phyloP scores from a whole-genome alignment of 1,284 basidiomycete genomes.

The Trichosporon asahii region DNA sequence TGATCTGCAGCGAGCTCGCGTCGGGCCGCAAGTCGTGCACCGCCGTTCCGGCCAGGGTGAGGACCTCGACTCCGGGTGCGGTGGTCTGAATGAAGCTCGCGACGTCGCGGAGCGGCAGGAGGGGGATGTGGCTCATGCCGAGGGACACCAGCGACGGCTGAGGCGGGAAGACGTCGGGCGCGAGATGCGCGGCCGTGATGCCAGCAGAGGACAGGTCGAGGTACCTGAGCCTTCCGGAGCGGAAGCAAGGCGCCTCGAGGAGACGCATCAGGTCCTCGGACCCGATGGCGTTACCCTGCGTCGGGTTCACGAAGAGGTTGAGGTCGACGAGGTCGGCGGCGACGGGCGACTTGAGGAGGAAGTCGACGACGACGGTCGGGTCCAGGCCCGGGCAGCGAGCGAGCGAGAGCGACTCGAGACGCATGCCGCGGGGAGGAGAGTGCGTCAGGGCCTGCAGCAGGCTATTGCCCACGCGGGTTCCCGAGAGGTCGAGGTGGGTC shows the following conservation, averaged over 20 bases:
- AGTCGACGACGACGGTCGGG: constrained; percentile 69
- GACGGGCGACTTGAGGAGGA: constrained; percentile 69
- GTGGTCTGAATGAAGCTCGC: constrained; percentile 67
- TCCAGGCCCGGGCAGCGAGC: constrained; percentile 82
- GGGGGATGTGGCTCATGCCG: constrained; percentile 79
- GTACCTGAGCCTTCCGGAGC: constrained; percentile 70
- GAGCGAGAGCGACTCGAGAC: constrained; percentile 76
- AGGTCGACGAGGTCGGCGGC: constrained; percentile 65
- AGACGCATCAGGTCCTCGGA: constrained; percentile 67
- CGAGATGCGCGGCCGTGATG: constrained; percentile 61
- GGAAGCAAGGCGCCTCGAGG: constrained; percentile 77
- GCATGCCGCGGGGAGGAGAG: constrained; percentile 58
- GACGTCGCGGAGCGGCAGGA: constrained; percentile 65
- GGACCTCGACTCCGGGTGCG: constrained; percentile 75
- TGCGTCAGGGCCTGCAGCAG: constrained; percentile 53
- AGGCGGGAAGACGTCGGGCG: constrained; percentile 56
- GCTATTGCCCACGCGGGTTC: constrained; percentile 67
- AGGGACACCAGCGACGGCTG: constrained; percentile 79
- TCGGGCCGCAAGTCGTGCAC: constrained; percentile 59
- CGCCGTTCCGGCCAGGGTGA: constrained; percentile 75
- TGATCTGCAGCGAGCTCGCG: constrained; percentile 53
- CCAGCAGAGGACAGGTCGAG: constrained; percentile 85
- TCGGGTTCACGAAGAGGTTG: constrained; percentile 82
- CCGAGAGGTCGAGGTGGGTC: constrained; percentile 55
- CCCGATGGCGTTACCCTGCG: constrained; percentile 75